A percentile compares a stretch with the other conserved stretches of the same genome.
Evolutionary conservation across 805 yeast species (phyloP).

Genomic region (Naumovozyma castellii): DNA sequence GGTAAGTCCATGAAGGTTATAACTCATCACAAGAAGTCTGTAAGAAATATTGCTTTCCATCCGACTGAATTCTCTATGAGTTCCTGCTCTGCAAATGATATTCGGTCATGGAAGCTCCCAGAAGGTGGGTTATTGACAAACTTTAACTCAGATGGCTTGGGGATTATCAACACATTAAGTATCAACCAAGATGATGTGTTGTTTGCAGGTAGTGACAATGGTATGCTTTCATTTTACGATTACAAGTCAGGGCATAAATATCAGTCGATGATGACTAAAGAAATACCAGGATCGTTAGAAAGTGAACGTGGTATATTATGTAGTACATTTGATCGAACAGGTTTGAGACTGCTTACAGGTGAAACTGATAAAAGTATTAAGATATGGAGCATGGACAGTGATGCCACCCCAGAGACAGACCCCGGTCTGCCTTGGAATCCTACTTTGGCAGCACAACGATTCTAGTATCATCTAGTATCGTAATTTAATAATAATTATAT

Average conservation of each 20-base stretch:
- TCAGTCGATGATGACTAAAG: slow-evolving; percentile 44
- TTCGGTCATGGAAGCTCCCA: slow-evolving; percentile 78
- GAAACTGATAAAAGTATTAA: slow-evolving; percentile 84
- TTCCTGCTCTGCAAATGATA: slow-evolving; percentile 71
- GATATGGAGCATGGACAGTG: slow-evolving; percentile 49
- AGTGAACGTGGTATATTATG: slow-evolving; percentile 62
- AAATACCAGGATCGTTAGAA: slow-evolving; percentile 61
- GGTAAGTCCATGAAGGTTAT: slow-evolving; percentile 62
- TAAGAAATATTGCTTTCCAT: slow-evolving; percentile 62
- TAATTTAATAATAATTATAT: too few relatives aligned
- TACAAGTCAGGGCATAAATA: slow-evolving; percentile 59
- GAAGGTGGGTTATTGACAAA: slow-evolving; percentile 63
- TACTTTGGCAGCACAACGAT: slow-evolving; percentile 20
- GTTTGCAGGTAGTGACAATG: slow-evolving; percentile 80
- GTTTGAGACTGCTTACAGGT: slow-evolving; percentile 72
- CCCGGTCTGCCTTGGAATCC: slow-evolving; percentile 30
- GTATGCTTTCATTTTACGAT: slow-evolving; percentile 67
- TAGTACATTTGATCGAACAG: slow-evolving; percentile 69
- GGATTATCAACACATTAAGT: slow-evolving; percentile 59
- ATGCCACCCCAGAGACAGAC: slow-evolving; percentile 23
- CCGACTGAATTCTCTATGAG: slow-evolving; percentile 66
- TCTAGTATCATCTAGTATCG: too few relatives aligned
- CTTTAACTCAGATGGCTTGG: slow-evolving; percentile 29
- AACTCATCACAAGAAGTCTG: slow-evolving; percentile 78
- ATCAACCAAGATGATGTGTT: slow-evolving; percentile 53